Evolutionary conservation across 768 basidiomycete species (phyloP), one percentile per base, ranked within the genome.

Genomic region (Hericium erinaceus): DNA sequence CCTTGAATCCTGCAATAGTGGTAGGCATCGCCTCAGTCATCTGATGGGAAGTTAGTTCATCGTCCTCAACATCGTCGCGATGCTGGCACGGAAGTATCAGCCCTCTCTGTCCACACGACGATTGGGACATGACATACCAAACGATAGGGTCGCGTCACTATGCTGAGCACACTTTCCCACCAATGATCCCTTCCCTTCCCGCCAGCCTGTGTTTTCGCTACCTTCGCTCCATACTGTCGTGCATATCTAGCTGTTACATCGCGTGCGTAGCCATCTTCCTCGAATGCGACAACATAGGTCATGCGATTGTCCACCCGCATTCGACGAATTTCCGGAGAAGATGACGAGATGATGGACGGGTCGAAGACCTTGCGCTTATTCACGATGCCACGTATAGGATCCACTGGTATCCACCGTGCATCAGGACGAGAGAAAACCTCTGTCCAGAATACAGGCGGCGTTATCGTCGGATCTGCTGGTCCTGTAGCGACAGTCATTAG

Each of bases 351-450:
- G 13, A 75, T 72, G 2, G 79, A 73, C 0, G 93, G 91, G 68
- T 94, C 91, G 66, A 92, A 95, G 26, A 80, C 74, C 57, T 85
- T 84, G 58, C 85, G 81, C 63, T 89, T 89, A 67, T 94, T 89
- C 59, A 94, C 85, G 55, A 85, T 77, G 24, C 76, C 81, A 15
- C 91, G 84, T 38, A 92, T 79, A 8, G 93, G 92, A 71, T 99
- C 97, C 40, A 98, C 86, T 0, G 94, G 86, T 13, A 98, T 73
- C 97, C 97, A 99, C 39, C 86, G 83, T 13, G 79, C 82, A 72
- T 97, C 93, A 7, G 94, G 84, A 20, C 91, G 84, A 8, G 92
- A 95, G 72, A 94, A 99, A 0, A 97, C 91, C 70, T 99, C 97
- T 0, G 89, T 91, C 97, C 97, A 99, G 70, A 94, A 92, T 3